Evolutionary conservation across 2,329 filamentous ascomycete species (phyloP).

Genomic region (Cladosporium sp.): DNA sequence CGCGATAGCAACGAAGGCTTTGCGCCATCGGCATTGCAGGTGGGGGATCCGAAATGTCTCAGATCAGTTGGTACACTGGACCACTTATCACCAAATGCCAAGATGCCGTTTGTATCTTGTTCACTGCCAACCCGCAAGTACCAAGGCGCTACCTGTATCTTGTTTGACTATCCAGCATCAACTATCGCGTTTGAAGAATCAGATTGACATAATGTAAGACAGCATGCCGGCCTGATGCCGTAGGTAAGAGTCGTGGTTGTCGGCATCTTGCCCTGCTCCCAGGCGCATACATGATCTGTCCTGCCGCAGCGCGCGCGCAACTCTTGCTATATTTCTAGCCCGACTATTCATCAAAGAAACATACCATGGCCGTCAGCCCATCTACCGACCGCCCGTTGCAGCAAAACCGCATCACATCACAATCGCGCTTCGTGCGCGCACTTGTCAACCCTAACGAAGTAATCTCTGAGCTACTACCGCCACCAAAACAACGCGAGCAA

Average conservation of each 20-base stretch:
- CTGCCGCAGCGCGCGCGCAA: background rate
- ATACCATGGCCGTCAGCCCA: constrained; percentile 7
- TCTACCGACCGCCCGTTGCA: background rate
- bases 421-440: constrained; percentile 22
- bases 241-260: background rate
- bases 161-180: constrained; percentile 5
- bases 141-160: constrained; percentile 12
- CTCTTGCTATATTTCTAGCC: background rate
- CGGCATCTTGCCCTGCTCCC: background rate
- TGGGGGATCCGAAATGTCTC: constrained; percentile 18
- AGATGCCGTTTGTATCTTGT: constrained; percentile 3
- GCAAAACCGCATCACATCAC: background rate
- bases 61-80: background rate
- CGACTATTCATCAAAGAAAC: background rate
- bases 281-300: background rate
- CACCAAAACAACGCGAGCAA: constrained; percentile 22
- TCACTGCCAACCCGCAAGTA: constrained; percentile 11
- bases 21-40: constrained; percentile 6
- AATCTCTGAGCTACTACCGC: constrained; percentile 22
- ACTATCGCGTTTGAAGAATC: constrained; percentile 3
- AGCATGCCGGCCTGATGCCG: constrained; percentile 10
- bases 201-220: constrained; percentile 14
- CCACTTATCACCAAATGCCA: constrained; percentile 1
- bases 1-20: background rate
- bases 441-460: constrained; percentile 23